Conservation (phyloP, 352 stramenopile genomes). For the Globisporangium perplexum region DNA sequence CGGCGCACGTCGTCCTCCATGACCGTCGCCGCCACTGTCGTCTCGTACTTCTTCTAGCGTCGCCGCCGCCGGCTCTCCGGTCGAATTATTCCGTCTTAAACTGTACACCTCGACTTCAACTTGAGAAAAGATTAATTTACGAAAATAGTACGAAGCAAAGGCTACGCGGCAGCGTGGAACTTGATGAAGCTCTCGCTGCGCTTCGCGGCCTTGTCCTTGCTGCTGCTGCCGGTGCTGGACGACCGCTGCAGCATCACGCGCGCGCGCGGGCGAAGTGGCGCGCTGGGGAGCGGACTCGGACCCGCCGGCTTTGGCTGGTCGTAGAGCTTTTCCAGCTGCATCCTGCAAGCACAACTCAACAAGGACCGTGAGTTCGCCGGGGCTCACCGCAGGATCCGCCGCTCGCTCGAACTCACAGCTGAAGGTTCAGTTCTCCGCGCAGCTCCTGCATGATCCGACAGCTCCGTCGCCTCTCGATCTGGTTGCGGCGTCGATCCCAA, state of each 20-base stretch:
- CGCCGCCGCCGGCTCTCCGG: too few relatives aligned
- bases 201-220: constrained; percentile 1
- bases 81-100: not conserved
- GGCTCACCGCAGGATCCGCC: not conserved
- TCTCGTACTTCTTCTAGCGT: too few relatives aligned
- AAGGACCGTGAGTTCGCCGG: not conserved
- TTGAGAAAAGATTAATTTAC: not conserved
- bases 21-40: too few relatives aligned
- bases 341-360: not conserved
- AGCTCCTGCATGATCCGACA: constrained; percentile 20
- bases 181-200: constrained; percentile 2
- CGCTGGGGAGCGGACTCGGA: not conserved
- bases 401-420: constrained; percentile 7
- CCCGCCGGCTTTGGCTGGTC: constrained; percentile 5
- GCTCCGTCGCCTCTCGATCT: constrained; percentile 19
- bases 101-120: constrained; percentile 3
- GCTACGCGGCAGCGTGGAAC: constrained; percentile 7
- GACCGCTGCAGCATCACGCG: constrained; percentile 5
- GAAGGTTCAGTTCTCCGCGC: constrained; percentile 15
- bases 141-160: not conserved
- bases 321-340: constrained; percentile 17
- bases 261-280: not conserved
- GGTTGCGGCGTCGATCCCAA: not conserved
- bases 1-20: constrained; percentile 17
- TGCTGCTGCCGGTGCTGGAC: constrained; percentile 1